Conservation (phyloP, 106 monocot genomes). For the Apostasia ramifera region DNA sequence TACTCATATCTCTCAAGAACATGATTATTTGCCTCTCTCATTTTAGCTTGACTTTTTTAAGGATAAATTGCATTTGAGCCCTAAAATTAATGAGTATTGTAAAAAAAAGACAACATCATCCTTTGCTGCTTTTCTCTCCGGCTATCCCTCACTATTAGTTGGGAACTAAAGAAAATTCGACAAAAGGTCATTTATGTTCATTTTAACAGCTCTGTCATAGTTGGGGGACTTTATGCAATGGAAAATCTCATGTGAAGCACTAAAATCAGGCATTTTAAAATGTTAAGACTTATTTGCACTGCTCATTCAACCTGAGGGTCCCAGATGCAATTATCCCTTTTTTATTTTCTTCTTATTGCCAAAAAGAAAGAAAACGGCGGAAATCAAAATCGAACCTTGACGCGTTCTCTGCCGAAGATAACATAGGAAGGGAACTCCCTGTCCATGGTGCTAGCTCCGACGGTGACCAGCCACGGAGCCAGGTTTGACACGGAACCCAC, state of each 20-base stretch:
- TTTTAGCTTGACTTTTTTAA: too few species aligned
- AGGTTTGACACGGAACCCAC: conserved; percentile 9
- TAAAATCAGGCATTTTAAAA: too few species aligned
- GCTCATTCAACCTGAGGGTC: too few species aligned
- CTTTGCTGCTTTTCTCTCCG: too few species aligned
- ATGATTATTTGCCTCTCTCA: too few species aligned
- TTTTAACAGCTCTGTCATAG: conserved; percentile 22
- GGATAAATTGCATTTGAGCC: too few species aligned
- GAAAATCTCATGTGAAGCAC: conserved; percentile 8
- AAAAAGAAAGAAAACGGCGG: conserved; percentile 41
- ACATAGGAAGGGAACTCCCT: conserved; percentile 22
- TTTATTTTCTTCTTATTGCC: conserved; percentile 1
- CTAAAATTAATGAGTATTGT: too few species aligned
- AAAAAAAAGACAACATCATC: too few species aligned
- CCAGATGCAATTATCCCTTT: neutral
- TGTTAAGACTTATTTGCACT: too few species aligned
- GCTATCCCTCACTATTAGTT: too few species aligned
- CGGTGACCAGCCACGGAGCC: conserved; percentile 24
- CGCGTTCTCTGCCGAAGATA: neutral
- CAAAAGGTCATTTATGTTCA: conserved; percentile 8
- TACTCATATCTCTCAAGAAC: too few species aligned
- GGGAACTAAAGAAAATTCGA: too few species aligned
- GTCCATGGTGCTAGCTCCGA: conserved; percentile 27
- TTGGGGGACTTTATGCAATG: conserved; percentile 15
- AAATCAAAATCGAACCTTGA: conserved; percentile 4